phyloP scores from a whole-genome alignment of 2,329 filamentous ascomycete species.

The Fusarium lyarnte region DNA sequence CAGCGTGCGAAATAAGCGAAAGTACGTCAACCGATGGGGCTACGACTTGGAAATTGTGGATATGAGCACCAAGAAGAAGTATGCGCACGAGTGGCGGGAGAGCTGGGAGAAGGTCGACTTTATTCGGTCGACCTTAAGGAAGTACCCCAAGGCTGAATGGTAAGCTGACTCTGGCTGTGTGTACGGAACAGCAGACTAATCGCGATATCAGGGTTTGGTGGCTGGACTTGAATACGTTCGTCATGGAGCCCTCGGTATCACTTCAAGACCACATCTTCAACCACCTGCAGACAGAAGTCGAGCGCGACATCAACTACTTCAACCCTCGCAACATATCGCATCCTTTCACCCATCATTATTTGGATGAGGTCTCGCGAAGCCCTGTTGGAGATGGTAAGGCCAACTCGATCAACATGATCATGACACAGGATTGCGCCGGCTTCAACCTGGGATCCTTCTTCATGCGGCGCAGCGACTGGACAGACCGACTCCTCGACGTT shows the following conservation, averaged over 20 bases:
- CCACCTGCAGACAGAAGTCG: constrained; percentile 75
- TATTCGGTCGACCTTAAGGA: constrained; percentile 85
- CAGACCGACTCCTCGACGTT: constrained; percentile 88
- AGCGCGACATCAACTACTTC: constrained; percentile 95
- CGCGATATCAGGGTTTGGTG: constrained; percentile 94
- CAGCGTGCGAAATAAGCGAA: constrained; percentile 93
- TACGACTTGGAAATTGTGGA: constrained; percentile 97
- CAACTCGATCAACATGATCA: constrained; percentile 84
- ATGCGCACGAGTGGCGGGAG: constrained; percentile 98
- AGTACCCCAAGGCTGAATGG: constrained; percentile 97
- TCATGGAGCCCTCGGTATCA: constrained; percentile 95
- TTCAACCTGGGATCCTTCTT: constrained; percentile 99
- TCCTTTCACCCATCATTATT: constrained; percentile 76
- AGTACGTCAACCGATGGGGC: constrained; percentile 87
- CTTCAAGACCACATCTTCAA: constrained; percentile 92
- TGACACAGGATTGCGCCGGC: constrained; percentile 93
- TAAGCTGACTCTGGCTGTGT: constrained; percentile 56
- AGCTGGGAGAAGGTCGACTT: constrained; percentile 99
- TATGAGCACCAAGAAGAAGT: constrained; percentile 98
- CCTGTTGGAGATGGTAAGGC: constrained; percentile 78
- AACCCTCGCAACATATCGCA: constrained; percentile 96
- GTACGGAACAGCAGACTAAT: constrained; percentile 12
- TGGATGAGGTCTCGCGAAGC: constrained; percentile 79
- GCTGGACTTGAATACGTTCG: constrained; percentile 95
- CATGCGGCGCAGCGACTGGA: constrained; percentile 84